Evolutionary conservation across 306 rosid species (phyloP).

Genomic region (Lagenaria siceraria): DNA sequence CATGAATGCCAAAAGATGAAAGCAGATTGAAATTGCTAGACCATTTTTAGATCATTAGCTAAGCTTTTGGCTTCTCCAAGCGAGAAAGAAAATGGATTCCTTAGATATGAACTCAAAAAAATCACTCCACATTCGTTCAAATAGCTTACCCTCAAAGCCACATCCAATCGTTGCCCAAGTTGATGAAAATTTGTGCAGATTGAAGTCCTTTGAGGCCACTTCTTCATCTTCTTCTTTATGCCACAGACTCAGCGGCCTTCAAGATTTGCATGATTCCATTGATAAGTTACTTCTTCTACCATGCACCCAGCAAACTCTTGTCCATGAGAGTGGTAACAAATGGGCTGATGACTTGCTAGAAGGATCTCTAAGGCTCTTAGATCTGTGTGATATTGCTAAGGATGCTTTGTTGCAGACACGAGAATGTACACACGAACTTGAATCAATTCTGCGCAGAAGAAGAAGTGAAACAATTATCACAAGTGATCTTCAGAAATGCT

Average conservation of each 20-base stretch:
- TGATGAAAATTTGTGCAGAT: constrained; percentile 14
- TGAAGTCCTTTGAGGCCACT: neutral
- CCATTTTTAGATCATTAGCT: neutral
- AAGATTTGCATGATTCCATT: constrained; percentile 15
- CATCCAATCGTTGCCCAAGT: constrained; percentile 13
- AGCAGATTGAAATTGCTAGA: neutral
- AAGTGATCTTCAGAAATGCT: constrained; percentile 7
- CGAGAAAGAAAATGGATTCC: constrained; percentile 12
- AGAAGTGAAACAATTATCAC: constrained; percentile 7
- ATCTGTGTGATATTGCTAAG: constrained; percentile 20
- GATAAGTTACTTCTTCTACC: constrained; percentile 18
- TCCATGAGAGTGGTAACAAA: constrained; percentile 2
- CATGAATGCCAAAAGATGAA: neutral
- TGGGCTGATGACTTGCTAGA: constrained; percentile 12
- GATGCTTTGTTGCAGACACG: constrained; percentile 12
- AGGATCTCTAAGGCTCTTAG: constrained; percentile 19
- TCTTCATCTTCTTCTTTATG: constrained; percentile 2
- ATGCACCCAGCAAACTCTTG: constrained; percentile 10
- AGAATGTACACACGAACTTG: constrained; percentile 5
- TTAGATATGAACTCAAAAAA: neutral
- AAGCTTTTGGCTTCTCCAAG: neutral
- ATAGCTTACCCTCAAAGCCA: constrained; percentile 19
- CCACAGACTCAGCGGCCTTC: constrained; percentile 15
- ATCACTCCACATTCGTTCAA: constrained; percentile 8
- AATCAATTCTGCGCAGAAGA: constrained; percentile 16